Conservation (phyloP, 495 filamentous ascomycete species). For the Penicillium tannophilum region DNA sequence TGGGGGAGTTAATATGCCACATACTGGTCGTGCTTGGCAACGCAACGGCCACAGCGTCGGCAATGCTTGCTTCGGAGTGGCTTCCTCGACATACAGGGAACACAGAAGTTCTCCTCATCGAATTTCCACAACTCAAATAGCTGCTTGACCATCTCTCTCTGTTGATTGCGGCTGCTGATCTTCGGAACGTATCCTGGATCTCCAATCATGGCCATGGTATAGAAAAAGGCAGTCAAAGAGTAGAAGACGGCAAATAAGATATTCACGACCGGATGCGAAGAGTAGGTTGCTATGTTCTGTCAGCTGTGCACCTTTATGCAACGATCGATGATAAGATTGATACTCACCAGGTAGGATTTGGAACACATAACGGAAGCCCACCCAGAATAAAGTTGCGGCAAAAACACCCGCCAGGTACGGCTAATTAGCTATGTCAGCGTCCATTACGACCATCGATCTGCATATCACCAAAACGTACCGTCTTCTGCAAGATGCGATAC, state of each 20-base stretch:
- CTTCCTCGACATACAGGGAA: conserved; percentile 87
- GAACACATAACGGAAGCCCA: conserved; percentile 73
- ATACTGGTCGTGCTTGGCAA: conserved; percentile 97
- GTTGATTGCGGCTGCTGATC: conserved; percentile 79
- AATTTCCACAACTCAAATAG: conserved; percentile 83
- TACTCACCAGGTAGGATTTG: conserved; percentile 68
- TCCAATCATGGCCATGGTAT: conserved; percentile 76
- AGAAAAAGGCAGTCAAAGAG: conserved; percentile 77
- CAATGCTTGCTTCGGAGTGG: conserved; percentile 96
- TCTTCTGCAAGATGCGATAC: conserved; percentile 85
- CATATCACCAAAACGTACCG: conserved; percentile 54
- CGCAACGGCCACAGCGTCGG: conserved; percentile 83
- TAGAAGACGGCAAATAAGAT: conserved; percentile 67
- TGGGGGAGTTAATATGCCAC: conserved; percentile 29
- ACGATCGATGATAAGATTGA: conserved; percentile 10
- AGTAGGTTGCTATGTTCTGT: conserved; percentile 58
- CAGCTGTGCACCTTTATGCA: conserved; percentile 3
- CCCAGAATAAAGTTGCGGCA: conserved; percentile 81
- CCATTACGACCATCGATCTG: background rate
- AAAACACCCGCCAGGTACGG: conserved; percentile 94
- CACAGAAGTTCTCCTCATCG: conserved; percentile 92
- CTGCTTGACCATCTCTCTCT: conserved; percentile 84
- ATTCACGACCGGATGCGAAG: conserved; percentile 68
- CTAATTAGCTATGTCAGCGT: conserved; percentile 37
- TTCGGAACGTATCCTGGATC: conserved; percentile 97